Evolutionary conservation across 192 early-diverging fungal genomes (phyloP), one percentile per base, ranked within the genome.

Genomic region (Glomus cerebriforme): DNA sequence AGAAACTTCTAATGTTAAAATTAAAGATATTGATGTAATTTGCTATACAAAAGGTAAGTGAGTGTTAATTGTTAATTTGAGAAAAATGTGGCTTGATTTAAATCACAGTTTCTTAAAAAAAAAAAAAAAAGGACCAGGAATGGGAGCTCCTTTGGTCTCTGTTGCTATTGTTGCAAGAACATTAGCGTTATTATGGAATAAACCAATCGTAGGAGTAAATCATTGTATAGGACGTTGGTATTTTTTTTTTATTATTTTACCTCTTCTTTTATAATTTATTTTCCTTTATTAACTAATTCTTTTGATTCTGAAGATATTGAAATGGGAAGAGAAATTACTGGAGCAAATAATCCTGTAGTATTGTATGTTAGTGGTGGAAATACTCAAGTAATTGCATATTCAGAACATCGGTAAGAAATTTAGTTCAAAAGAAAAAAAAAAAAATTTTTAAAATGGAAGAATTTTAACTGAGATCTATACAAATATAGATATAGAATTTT

Each of bases 321-420:
- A 85, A 99, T 99, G 98, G 98, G 98, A 4, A 86, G 98, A 32
- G 92, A 96, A 81, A 96, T 99, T 60, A 99, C 98, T 24, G 94
- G 93, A 24, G 98, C 98, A 0, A 68, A 92, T 15, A 95, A 99
- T 79, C 98, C 98, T 1, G 93, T 99, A 2, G 96, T 99, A 22
- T 87, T 99, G 0, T 99, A 99, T 81, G 98, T 99, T 22, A 95
- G 93, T 79, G 98, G 98, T 26, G 98, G 98, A 32, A 99, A 99
- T 83, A 99, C 98, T 0, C 98, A 99, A 84, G 97, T 99, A 8
- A 98, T 99, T 87, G 97, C 98, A 0, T 99, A 98, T 81, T 92
- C 97, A 32, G 92, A 96, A 74, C 88, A 94, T 54, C 86, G 95
- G 80, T 96, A 79, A 62, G 24, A 63, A 24, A 22, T 0, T 2